Conservation (phyloP, 192 early-diverging fungal species). For the Linnemannia elongata region DNA sequence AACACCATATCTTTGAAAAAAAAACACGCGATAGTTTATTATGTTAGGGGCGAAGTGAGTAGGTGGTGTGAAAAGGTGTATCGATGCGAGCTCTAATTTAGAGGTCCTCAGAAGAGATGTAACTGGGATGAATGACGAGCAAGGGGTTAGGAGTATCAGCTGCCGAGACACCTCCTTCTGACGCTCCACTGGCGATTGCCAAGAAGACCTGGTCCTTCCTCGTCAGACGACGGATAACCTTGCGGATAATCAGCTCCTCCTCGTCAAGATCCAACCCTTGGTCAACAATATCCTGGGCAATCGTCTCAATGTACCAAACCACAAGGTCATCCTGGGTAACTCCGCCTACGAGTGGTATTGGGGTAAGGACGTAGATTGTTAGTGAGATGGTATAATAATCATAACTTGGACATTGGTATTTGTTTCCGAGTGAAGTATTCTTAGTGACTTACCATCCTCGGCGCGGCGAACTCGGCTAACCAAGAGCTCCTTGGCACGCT, state of each 20-base stretch:
- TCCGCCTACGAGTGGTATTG: slow-evolving; percentile 19
- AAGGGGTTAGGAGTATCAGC: slow-evolving; percentile 37
- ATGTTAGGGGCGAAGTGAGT: neutral
- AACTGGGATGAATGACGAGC: slow-evolving; percentile 52
- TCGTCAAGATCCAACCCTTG: slow-evolving; percentile 27
- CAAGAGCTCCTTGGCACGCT: slow-evolving; percentile 45
- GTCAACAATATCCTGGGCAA: slow-evolving; percentile 42
- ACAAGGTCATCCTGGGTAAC: slow-evolving; percentile 39
- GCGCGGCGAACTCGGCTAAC: slow-evolving; percentile 49
- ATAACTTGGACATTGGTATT: neutral
- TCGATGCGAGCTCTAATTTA: slow-evolving; percentile 2
- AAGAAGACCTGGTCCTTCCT: slow-evolving; percentile 52
- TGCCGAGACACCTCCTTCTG: slow-evolving; percentile 24
- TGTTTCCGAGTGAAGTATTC: neutral
- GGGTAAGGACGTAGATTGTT: neutral
- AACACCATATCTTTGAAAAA: neutral
- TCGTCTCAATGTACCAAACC: slow-evolving; percentile 36
- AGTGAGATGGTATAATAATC: neutral
- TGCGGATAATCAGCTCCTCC: slow-evolving; percentile 50
- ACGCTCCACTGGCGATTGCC: slow-evolving; percentile 37
- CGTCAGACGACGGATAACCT: slow-evolving; percentile 51
- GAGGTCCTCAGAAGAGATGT: slow-evolving; percentile 50
- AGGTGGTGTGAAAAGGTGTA: neutral
- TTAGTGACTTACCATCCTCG: slow-evolving; percentile 28
- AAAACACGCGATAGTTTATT: neutral